These are phyloP conservation scores for Candida sp. DNA, from an alignment of 1,139 yeast species.

Conservation along the genomic window DNA sequence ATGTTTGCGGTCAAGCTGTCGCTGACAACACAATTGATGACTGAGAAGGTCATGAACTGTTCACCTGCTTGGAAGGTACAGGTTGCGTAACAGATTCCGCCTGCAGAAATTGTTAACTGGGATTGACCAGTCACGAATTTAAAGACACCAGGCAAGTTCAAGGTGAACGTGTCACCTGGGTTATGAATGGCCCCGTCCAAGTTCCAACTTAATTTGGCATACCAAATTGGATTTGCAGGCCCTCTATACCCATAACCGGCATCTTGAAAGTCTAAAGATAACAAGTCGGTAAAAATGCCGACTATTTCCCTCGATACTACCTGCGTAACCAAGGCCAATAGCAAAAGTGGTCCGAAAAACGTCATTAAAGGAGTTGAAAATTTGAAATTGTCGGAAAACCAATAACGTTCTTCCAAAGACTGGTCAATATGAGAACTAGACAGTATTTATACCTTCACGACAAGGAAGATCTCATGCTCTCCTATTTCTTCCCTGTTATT, in stretches of 20 bases:
- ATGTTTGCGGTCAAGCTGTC: conserved; percentile 8
- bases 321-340: conserved; percentile 1
- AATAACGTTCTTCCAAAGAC: neutral
- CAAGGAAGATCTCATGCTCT: too few species aligned
- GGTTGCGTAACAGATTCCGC: conserved; percentile 29
- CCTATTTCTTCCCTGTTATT: too few species aligned
- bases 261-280: conserved; percentile 4
- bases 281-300: conserved; percentile 8
- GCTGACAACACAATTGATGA: conserved; percentile 26
- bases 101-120: conserved; percentile 19
- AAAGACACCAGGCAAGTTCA: conserved; percentile 27
- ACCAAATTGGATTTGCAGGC: conserved; percentile 27
- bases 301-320: conserved; percentile 3
- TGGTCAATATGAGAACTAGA: neutral
- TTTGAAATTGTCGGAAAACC: neutral
- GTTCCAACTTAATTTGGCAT: conserved; percentile 25
- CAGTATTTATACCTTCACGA: too few species aligned
- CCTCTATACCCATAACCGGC: conserved; percentile 7
- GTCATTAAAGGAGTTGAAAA: neutral
- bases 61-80: conserved; percentile 28
- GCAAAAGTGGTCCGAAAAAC: neutral
- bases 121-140: conserved; percentile 20
- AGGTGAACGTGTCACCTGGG: conserved; percentile 30
- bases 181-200: conserved; percentile 19
- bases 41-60: conserved; percentile 22